A percentile compares a stretch with the other conserved stretches of the same genome.
phyloP scores from a whole-genome alignment of 345 rosid species.

The Euclidium syriacum region DNA sequence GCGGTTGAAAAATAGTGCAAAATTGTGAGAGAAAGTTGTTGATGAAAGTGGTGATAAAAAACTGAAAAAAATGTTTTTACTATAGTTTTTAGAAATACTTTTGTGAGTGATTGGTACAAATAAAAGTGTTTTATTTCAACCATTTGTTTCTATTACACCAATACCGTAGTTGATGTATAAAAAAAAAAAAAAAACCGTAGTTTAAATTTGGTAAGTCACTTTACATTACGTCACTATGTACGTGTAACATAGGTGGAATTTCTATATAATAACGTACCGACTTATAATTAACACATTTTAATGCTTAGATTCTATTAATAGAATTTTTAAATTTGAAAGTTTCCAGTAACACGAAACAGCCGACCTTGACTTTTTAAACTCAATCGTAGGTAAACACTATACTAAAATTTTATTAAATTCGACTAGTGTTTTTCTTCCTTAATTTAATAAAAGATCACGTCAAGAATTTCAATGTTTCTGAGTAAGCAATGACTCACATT shows the following conservation, averaged over 20 bases:
- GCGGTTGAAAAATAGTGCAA: too few relatives aligned
- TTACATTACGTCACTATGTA: not conserved
- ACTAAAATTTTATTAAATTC: not conserved
- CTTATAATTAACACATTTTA: not conserved
- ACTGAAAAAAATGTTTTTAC: too few relatives aligned
- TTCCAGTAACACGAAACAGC: not conserved
- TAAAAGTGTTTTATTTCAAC: too few relatives aligned
- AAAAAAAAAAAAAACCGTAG: too few relatives aligned
- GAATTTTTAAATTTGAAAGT: not conserved
- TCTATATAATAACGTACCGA: not conserved
- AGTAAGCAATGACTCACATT: constrained; percentile 30
- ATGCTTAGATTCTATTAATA: not conserved
- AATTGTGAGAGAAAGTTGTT: too few relatives aligned
- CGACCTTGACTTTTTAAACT: not conserved
- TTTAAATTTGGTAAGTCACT: not conserved
- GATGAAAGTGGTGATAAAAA: too few relatives aligned
- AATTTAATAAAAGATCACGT: constrained; percentile 11
- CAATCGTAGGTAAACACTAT: constrained; percentile 6
- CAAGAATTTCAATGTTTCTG: constrained; percentile 9
- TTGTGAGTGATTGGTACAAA: too few relatives aligned
- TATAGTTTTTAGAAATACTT: too few relatives aligned
- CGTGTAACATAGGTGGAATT: not conserved
- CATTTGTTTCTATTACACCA: too few relatives aligned
- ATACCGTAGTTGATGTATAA: too few relatives aligned
- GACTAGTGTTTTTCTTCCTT: not conserved